Percentiles rank a stretch among this genome's conserved stretches.
Conservation (phyloP, 2,329 filamentous ascomycete genomes). For the Ophiostoma perfectum region DNA sequence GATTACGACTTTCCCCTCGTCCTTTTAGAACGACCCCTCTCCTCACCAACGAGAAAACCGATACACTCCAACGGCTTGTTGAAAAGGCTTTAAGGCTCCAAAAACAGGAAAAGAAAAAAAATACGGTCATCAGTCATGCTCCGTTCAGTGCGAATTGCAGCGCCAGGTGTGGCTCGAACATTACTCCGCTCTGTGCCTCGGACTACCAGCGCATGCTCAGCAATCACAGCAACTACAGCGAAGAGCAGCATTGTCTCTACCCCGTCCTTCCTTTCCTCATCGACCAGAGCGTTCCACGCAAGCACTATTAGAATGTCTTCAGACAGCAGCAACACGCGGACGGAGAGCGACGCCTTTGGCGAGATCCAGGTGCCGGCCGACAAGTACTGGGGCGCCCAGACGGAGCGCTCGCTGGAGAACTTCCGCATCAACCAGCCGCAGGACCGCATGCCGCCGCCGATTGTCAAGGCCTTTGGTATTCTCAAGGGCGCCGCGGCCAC, state of each 20-base stretch:
- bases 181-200: constrained; percentile 21
- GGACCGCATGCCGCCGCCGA: constrained; percentile 92
- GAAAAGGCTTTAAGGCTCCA: no score
- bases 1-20: not conserved
- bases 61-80: not conserved
- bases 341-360: constrained; percentile 96
- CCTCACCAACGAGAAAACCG: constrained; percentile 17
- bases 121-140: constrained; percentile 22
- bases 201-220: constrained; percentile 19
- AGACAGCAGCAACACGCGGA: constrained; percentile 50
- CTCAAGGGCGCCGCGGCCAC: constrained; percentile 93
- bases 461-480: constrained; percentile 91
- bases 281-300: constrained; percentile 21
- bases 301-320: constrained; percentile 30
- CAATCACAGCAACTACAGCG: constrained; percentile 1
- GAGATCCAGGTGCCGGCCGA: constrained; percentile 86
- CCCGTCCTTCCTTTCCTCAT: not conserved
- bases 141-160: constrained; percentile 23
- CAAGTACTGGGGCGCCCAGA: constrained; percentile 99
- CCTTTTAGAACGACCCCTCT: constrained; percentile 10
- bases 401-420: constrained; percentile 91
- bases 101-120: not conserved
- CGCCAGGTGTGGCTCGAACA: constrained; percentile 17
- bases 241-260: constrained; percentile 14
- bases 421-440: constrained; percentile 99